These are phyloP conservation scores for Collybia sordida DNA, from an alignment of 768 basidiomycete genomes.

Conservation along the genomic window DNA sequence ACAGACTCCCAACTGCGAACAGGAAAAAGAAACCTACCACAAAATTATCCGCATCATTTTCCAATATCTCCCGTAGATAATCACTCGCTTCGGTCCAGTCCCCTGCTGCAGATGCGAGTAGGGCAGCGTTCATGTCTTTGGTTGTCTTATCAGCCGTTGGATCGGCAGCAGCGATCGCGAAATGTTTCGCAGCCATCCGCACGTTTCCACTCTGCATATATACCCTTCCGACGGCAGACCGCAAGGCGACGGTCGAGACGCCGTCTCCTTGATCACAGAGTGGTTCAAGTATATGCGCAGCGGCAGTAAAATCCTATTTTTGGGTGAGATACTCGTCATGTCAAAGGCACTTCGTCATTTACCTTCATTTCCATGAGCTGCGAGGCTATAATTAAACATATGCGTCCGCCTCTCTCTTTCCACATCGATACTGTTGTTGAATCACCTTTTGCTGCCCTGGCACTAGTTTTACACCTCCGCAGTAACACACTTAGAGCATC, in stretches of 20 bases:
- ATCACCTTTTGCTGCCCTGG: conserved; percentile 40
- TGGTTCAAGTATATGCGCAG: conserved; percentile 65
- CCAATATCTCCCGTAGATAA: conserved; percentile 42
- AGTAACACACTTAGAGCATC: conserved; percentile 71
- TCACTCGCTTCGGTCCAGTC: conserved; percentile 60
- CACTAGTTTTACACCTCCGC: conserved; percentile 54
- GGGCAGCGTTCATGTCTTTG: conserved; percentile 63
- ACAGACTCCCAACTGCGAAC: not conserved
- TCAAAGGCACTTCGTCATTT: conserved; percentile 3
- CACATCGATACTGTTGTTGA: conserved; percentile 59
- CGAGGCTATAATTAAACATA: conserved; percentile 78
- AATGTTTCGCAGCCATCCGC: conserved; percentile 55
- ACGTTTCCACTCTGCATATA: conserved; percentile 76
- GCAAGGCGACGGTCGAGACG: conserved; percentile 51
- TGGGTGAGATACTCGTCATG: not conserved
- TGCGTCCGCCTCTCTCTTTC: conserved; percentile 75
- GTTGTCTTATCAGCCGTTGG: conserved; percentile 38
- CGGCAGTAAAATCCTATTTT: conserved; percentile 65
- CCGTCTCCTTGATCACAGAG: conserved; percentile 47
- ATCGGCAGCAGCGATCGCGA: conserved; percentile 49
- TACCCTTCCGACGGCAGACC: conserved; percentile 69
- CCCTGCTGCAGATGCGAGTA: conserved; percentile 68
- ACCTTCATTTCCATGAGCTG: conserved; percentile 88
- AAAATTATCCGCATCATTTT: conserved; percentile 58
- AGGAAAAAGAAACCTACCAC: conserved; percentile 39